Evolutionary conservation across 352 stramenopile genomes (phyloP).

Genomic region (Phytophthora cryptogea): DNA sequence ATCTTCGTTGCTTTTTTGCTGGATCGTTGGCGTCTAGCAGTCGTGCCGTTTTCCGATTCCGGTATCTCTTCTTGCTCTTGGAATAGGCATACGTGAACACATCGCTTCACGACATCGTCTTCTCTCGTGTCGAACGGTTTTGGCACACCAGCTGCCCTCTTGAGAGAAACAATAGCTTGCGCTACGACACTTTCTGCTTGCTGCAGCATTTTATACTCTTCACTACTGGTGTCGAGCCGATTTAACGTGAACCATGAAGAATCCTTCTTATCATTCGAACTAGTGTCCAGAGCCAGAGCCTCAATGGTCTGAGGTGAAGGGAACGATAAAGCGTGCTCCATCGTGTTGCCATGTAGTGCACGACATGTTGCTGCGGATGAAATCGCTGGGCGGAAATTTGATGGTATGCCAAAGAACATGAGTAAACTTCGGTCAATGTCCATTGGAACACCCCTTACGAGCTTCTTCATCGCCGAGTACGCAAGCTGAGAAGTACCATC

Average conservation of each 20-base stretch:
- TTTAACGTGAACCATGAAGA: conserved; percentile 31
- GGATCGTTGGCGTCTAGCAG: conserved; percentile 9
- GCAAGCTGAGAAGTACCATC: conserved; percentile 53
- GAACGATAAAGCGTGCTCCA: conserved; percentile 73
- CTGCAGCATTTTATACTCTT: conserved; percentile 49
- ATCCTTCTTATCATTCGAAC: conserved; percentile 37
- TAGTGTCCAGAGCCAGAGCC: conserved; percentile 42
- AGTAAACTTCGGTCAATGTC: conserved; percentile 74
- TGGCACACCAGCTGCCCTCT: conserved; percentile 66
- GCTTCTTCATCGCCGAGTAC: conserved; percentile 78
- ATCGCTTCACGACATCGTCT: conserved; percentile 77
- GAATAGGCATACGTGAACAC: conserved; percentile 80
- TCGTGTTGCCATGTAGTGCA: conserved; percentile 55
- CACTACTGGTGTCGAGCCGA: conserved; percentile 30
- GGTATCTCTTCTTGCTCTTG: conserved; percentile 55
- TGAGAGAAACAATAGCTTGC: conserved; percentile 79
- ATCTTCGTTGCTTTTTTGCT: conserved; percentile 11
- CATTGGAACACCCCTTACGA: conserved; percentile 64
- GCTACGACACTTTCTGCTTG: conserved; percentile 57
- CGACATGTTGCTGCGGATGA: conserved; percentile 57
- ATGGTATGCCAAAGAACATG: conserved; percentile 79
- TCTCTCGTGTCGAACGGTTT: conserved; percentile 81
- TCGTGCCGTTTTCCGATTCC: conserved; percentile 16
- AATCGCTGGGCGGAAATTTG: conserved; percentile 75
- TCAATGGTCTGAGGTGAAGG: conserved; percentile 71